Evolutionary conservation across 1,284 basidiomycete genomes (phyloP).

Genomic region (Leccinum ambiguum): DNA sequence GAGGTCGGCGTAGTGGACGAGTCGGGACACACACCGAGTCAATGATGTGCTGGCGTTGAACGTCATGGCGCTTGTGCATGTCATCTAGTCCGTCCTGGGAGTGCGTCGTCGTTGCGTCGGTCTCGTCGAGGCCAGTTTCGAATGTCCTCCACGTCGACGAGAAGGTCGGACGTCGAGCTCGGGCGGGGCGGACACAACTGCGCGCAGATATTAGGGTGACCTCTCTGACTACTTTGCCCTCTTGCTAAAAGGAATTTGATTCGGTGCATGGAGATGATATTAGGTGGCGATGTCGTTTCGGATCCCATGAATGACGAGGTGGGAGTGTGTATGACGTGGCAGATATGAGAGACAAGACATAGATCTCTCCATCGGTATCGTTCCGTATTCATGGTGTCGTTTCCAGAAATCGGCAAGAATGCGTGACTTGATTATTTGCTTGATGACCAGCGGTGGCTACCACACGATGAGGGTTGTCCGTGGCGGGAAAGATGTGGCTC

Average conservation of each 20-base stretch:
- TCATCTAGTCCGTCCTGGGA: slow-evolving; percentile 43
- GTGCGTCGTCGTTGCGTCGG: slow-evolving; percentile 20
- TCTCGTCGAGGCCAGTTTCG: slow-evolving; percentile 1
- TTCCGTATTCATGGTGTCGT: slow-evolving; percentile 91
- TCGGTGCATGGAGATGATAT: slow-evolving; percentile 8
- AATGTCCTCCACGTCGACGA: slow-evolving; percentile 2
- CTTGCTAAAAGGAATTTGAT: slow-evolving; percentile 53
- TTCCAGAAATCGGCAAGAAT: slow-evolving; percentile 99
- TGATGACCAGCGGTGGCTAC: slow-evolving; percentile 83
- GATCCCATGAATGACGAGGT: slow-evolving; percentile 78
- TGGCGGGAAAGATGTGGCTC: slow-evolving; percentile 14
- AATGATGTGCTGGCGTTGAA: slow-evolving; percentile 74
- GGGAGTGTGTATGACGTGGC: slow-evolving; percentile 74
- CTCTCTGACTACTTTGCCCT: slow-evolving; percentile 70
- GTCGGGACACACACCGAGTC: slow-evolving; percentile 52
- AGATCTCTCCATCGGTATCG: slow-evolving; percentile 96
- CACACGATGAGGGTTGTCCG: slow-evolving; percentile 18
- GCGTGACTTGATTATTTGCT: slow-evolving; percentile 97
- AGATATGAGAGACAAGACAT: slow-evolving; percentile 92
- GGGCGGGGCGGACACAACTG: neutral
- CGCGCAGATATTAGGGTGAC: slow-evolving; percentile 44
- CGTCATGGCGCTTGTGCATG: slow-evolving; percentile 72
- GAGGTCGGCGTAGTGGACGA: slow-evolving; percentile 2
- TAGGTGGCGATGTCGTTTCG: slow-evolving; percentile 42
- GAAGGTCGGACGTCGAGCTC: neutral